These are phyloP conservation scores for Ammopiptanthus mongolicus DNA, from an alignment of 306 rosid species.

Conservation along the genomic window DNA sequence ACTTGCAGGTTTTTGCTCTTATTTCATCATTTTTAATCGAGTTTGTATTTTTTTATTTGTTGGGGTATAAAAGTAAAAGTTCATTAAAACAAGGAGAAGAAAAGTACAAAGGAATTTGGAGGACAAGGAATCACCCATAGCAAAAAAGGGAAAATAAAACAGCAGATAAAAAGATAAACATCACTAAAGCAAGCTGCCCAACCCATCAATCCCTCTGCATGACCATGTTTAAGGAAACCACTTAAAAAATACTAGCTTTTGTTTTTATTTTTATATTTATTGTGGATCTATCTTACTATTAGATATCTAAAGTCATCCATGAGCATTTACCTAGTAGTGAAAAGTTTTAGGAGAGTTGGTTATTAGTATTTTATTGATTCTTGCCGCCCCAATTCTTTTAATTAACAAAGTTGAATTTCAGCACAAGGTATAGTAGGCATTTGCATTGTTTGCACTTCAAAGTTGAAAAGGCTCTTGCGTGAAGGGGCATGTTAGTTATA, in stretches of 20 bases:
- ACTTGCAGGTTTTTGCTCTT: neutral
- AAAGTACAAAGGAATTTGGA: too few relatives aligned
- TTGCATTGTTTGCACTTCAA: too few relatives aligned
- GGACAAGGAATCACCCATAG: neutral
- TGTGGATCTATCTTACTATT: too few relatives aligned
- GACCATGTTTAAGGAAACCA: neutral
- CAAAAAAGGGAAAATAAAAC: neutral
- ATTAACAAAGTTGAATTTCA: too few relatives aligned
- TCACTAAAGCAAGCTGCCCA: neutral
- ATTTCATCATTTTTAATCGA: neutral
- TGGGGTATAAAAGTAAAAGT: neutral
- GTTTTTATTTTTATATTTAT: neutral
- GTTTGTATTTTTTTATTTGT: neutral
- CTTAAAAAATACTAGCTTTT: neutral
- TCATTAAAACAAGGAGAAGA: neutral
- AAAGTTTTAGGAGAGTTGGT: too few relatives aligned
- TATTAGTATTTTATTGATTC: too few relatives aligned
- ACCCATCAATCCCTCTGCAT: neutral
- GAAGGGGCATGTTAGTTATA: too few relatives aligned
- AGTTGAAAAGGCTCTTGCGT: too few relatives aligned
- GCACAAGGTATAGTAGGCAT: too few relatives aligned
- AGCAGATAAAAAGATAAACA: neutral
- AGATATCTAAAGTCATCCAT: too few relatives aligned
- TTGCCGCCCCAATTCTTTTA: too few relatives aligned
- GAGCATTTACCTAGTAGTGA: too few relatives aligned